A percentile compares a stretch with the other conserved stretches of the same genome.
phyloP scores from a whole-genome alignment of 345 rosid genomes.

The Tarenaya hassleriana region DNA sequence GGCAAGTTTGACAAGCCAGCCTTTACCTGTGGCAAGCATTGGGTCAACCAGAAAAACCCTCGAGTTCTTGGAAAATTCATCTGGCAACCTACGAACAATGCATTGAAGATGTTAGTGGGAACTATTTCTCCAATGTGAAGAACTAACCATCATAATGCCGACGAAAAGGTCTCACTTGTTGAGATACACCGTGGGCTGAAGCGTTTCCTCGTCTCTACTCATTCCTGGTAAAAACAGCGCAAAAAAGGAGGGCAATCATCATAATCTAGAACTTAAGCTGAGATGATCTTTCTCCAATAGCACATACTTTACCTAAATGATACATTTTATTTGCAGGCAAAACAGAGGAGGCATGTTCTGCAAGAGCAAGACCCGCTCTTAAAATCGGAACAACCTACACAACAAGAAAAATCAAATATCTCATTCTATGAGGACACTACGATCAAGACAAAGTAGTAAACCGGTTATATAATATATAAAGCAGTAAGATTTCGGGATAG shows the following conservation, averaged over 20 bases:
- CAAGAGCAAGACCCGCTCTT: constrained; percentile 95
- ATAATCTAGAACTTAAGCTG: constrained; percentile 17
- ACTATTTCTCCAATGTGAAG: neutral
- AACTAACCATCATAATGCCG: constrained; percentile 2
- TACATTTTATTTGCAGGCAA: constrained; percentile 78
- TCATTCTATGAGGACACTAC: neutral
- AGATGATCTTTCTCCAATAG: constrained; percentile 6
- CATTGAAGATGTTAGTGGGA: constrained; percentile 11
- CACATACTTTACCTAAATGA: constrained; percentile 70
- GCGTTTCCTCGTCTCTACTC: constrained; percentile 77
- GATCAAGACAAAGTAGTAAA: no score
- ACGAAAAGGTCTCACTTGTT: constrained; percentile 58
- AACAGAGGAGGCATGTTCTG: constrained; percentile 76
- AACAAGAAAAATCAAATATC: neutral
- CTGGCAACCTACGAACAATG: constrained; percentile 61
- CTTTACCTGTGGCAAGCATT: constrained; percentile 77
- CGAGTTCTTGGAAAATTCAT: constrained; percentile 50
- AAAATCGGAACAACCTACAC: constrained; percentile 78
- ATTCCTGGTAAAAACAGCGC: constrained; percentile 37
- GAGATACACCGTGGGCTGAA: constrained; percentile 72
- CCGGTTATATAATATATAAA: no score
- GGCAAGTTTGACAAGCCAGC: no score
- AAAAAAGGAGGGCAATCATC: no score
- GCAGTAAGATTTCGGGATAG: neutral
- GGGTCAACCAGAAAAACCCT: constrained; percentile 86